These are phyloP conservation scores for Ilex aquifolium DNA, from an alignment of 257 asterid genomes.

Conservation along the genomic window DNA sequence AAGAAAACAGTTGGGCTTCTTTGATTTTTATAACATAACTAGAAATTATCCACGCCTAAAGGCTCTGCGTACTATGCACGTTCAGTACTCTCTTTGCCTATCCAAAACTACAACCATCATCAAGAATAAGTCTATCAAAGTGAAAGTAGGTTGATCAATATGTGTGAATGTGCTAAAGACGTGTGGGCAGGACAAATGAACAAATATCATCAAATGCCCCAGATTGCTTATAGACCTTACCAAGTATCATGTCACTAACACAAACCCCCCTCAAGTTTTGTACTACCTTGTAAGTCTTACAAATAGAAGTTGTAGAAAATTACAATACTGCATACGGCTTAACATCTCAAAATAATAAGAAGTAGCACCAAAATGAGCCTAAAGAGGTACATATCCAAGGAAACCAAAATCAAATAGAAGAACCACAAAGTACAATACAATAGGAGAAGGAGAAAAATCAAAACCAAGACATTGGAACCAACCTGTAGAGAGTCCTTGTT, in stretches of 20 bases:
- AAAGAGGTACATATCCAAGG: too few species aligned
- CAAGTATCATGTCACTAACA: conserved; percentile 91
- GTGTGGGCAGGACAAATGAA: conserved; percentile 31
- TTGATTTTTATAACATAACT: too few species aligned
- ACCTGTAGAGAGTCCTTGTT: too few species aligned
- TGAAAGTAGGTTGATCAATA: conserved; percentile 5
- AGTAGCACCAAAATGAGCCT: not conserved
- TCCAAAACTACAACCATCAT: conserved; percentile 50
- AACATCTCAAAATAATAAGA: conserved; percentile 2
- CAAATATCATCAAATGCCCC: conserved; percentile 59
- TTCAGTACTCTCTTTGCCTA: conserved; percentile 62
- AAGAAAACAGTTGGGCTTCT: too few species aligned
- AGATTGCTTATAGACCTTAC: conserved; percentile 62
- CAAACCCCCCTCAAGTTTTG: conserved; percentile 70
- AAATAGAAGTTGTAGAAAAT: not conserved
- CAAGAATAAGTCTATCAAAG: conserved; percentile 7
- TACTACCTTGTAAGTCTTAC: conserved; percentile 5
- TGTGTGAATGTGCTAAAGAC: conserved; percentile 10
- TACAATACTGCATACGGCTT: conserved; percentile 5
- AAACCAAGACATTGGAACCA: too few species aligned
- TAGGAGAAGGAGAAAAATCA: too few species aligned
- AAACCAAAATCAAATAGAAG: too few species aligned
- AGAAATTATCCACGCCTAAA: too few species aligned
- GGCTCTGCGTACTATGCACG: conserved; percentile 33
- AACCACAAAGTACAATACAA: too few species aligned